Conservation (phyloP, 495 filamentous ascomycete genomes). For the Lasiosphaeria ovina region DNA sequence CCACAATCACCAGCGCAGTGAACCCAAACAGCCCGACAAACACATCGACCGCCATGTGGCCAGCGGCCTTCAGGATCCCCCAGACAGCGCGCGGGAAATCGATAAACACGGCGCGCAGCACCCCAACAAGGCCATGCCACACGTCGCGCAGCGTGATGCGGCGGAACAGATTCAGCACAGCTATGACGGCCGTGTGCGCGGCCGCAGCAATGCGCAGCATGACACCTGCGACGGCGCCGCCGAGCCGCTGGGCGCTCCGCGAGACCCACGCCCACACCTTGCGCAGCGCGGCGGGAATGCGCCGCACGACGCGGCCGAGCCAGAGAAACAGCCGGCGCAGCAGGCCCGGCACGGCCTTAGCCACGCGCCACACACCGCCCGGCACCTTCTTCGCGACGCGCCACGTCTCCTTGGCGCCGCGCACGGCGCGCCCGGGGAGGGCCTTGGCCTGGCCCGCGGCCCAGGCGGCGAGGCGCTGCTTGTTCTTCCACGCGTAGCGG, state of each 20-base stretch:
- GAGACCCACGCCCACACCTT: slow-evolving; percentile 32
- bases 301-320: slow-evolving; percentile 25
- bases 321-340: slow-evolving; percentile 17
- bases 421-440: slow-evolving; percentile 30
- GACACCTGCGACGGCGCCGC: slow-evolving; percentile 25
- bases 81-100: slow-evolving; percentile 32
- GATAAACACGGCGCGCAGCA: slow-evolving; percentile 33
- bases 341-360: slow-evolving; percentile 19
- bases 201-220: slow-evolving; percentile 30
- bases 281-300: slow-evolving; percentile 32
- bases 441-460: slow-evolving; percentile 18
- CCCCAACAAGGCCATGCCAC: slow-evolving; percentile 33
- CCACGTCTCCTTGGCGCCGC: slow-evolving; percentile 13
- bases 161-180: slow-evolving; percentile 37
- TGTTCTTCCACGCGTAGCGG: slow-evolving; percentile 31
- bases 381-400: slow-evolving; percentile 21
- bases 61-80: slow-evolving; percentile 23
- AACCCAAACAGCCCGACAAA: slow-evolving; percentile 33
- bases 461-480: slow-evolving; percentile 24
- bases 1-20: slow-evolving; percentile 29
- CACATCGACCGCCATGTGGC: slow-evolving; percentile 21
- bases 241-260: slow-evolving; percentile 28
- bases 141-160: slow-evolving; percentile 39
- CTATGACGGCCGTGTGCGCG: slow-evolving; percentile 36
- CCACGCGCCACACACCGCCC: slow-evolving; percentile 2